Percentiles rank a stretch among this genome's conserved stretches.
These are phyloP conservation scores for Aspergillus hortae DNA, from an alignment of 2,329 filamentous ascomycete species.

Conservation along the genomic window DNA sequence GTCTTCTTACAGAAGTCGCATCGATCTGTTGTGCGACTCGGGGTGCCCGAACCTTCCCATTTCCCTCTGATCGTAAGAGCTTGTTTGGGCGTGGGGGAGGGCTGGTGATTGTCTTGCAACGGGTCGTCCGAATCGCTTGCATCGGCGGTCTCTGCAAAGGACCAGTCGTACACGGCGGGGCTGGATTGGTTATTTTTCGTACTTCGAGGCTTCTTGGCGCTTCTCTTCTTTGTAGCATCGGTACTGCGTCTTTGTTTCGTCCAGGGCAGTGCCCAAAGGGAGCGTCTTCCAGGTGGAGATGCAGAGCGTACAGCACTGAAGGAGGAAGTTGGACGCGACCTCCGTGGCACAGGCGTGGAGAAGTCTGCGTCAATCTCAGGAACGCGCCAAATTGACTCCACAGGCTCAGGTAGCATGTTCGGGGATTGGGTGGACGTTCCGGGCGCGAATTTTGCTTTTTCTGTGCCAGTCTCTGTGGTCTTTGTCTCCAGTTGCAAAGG, in stretches of 20 bases:
- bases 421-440: constrained; percentile 14
- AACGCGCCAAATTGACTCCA: constrained; percentile 28
- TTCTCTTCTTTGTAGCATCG: constrained; percentile 18
- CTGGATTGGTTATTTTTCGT: constrained; percentile 27
- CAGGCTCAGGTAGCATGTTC: constrained; percentile 10
- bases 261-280: constrained; percentile 35
- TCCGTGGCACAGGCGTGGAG: constrained; percentile 21
- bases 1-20: constrained; percentile 9
- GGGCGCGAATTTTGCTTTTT: constrained; percentile 18
- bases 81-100: constrained; percentile 28
- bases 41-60: constrained; percentile 5
- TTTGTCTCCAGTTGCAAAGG: constrained; percentile 4
- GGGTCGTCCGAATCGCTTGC: constrained; percentile 43
- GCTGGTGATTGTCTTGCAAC: constrained; percentile 32
- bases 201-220: constrained; percentile 17
- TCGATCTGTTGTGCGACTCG: constrained; percentile 6
- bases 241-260: constrained; percentile 20
- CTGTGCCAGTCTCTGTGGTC: constrained; percentile 4
- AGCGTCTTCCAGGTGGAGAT: constrained; percentile 34
- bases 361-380: constrained; percentile 27
- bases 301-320: constrained; percentile 16
- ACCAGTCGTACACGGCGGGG: constrained; percentile 33
- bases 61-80: constrained; percentile 21
- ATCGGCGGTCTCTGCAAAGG: constrained; percentile 31
- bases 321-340: constrained; percentile 12